These are phyloP conservation scores for Vaccinium macrocarpon DNA, from an alignment of 148 eudicot genomes.

Conservation along the genomic window DNA sequence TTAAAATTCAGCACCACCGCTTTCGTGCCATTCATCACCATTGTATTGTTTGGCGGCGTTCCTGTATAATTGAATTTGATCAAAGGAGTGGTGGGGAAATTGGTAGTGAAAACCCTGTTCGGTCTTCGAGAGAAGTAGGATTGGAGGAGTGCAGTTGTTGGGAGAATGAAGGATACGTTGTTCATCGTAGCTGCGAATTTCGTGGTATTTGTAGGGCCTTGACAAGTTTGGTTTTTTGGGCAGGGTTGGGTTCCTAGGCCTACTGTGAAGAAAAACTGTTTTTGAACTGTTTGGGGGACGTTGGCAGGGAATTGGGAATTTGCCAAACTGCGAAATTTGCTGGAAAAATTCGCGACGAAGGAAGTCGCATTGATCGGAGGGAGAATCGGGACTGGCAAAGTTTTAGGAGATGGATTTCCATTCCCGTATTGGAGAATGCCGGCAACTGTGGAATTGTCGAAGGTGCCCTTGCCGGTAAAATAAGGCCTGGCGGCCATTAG, in stretches of 20 bases:
- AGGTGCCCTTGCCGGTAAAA: slow-evolving; percentile 55
- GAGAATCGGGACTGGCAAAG: slow-evolving; percentile 24
- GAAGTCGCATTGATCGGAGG: slow-evolving; percentile 57
- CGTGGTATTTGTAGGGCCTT: slow-evolving; percentile 50
- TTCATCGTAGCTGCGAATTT: slow-evolving; percentile 60
- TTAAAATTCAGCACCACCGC: slow-evolving; percentile 53
- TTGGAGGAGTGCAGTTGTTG: slow-evolving; percentile 49
- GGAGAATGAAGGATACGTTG: slow-evolving; percentile 53
- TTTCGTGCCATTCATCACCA: slow-evolving; percentile 46
- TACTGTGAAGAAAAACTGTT: slow-evolving; percentile 50
- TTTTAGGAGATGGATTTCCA: slow-evolving; percentile 13
- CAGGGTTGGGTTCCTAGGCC: slow-evolving; percentile 58
- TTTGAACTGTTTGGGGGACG: slow-evolving; percentile 52
- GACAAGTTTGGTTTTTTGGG: slow-evolving; percentile 57
- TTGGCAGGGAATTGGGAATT: slow-evolving; percentile 38
- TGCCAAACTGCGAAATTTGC: slow-evolving; percentile 45
- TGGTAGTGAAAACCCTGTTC: slow-evolving; percentile 34
- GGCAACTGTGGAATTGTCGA: slow-evolving; percentile 61
- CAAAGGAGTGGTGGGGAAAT: slow-evolving; percentile 50
- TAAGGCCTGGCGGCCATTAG: slow-evolving; percentile 67
- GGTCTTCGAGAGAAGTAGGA: slow-evolving; percentile 35
- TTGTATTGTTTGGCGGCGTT: slow-evolving; percentile 49
- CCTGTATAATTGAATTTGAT: slow-evolving; percentile 59
- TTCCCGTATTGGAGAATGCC: slow-evolving; percentile 52
- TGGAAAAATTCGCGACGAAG: slow-evolving; percentile 39